A percentile compares a stretch with the other conserved stretches of the same genome.
These are phyloP conservation scores for Suillus alpinus DNA, from an alignment of 768 basidiomycete genomes.

Conservation along the genomic window DNA sequence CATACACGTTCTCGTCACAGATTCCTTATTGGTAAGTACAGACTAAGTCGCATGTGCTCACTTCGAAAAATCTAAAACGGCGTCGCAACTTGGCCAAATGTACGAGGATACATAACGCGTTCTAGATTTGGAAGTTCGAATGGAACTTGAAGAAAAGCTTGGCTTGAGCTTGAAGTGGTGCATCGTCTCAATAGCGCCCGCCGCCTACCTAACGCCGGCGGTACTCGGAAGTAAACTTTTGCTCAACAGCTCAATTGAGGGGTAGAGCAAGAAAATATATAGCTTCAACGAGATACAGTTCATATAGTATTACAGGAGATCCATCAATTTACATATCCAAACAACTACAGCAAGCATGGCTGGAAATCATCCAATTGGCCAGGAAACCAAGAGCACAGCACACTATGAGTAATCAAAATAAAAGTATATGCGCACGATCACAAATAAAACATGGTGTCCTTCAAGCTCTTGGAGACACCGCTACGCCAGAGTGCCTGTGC, in stretches of 20 bases:
- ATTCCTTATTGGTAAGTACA: not conserved
- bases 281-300: not conserved
- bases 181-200: not conserved
- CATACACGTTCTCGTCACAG: not conserved
- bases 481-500: conserved; percentile 53
- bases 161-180: too few species aligned
- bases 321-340: not conserved
- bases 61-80: not conserved
- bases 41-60: not conserved
- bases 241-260: not conserved
- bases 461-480: conserved; percentile 51
- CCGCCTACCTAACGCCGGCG: not conserved
- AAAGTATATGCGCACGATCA: conserved; percentile 24
- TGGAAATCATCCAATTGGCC: too few species aligned
- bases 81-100: not conserved
- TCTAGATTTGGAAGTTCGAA: not conserved
- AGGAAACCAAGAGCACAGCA: not conserved
- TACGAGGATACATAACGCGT: not conserved
- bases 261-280: not conserved
- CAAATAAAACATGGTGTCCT: conserved; percentile 79
- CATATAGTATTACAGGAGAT: not conserved
- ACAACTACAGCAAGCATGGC: not conserved
- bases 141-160: not conserved
- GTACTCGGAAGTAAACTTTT: not conserved
- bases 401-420: not conserved